Conservation (phyloP, 345 rosid species). For the Pseudoturritis turrita region DNA sequence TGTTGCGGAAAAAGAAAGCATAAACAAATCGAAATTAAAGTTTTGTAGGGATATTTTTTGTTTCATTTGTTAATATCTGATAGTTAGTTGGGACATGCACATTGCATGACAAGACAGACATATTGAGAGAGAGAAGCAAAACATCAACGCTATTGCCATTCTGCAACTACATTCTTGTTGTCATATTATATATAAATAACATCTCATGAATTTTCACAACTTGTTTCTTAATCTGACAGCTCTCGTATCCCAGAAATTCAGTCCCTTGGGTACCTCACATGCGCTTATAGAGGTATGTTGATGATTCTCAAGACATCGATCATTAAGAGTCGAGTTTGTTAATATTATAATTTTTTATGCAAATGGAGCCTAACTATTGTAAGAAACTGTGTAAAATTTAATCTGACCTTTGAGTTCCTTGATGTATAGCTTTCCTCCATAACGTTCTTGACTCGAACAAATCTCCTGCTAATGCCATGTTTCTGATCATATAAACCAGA, state of each 20-base stretch:
- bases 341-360: neutral
- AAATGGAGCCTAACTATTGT: neutral
- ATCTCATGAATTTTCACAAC: conserved; percentile 9
- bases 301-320: neutral
- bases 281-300: conserved; percentile 25
- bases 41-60: neutral
- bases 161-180: conserved; percentile 22
- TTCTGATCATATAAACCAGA: neutral
- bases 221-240: conserved; percentile 21
- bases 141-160: conserved; percentile 28
- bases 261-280: neutral
- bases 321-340: neutral
- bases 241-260: neutral
- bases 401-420: conserved; percentile 3
- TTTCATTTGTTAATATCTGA: neutral
- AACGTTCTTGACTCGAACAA: neutral
- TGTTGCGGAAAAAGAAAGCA: neutral
- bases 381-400: neutral
- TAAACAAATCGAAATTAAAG: neutral
- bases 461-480: neutral
- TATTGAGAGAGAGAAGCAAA: conserved; percentile 34
- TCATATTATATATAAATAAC: conserved; percentile 15
- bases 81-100: conserved; percentile 25
- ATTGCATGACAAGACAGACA: conserved; percentile 25
- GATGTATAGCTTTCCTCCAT: neutral